Percentiles rank a stretch among this genome's conserved stretches.
These are phyloP conservation scores for Daphne laureola DNA, from an alignment of 441 rosid species.

Conservation along the genomic window DNA sequence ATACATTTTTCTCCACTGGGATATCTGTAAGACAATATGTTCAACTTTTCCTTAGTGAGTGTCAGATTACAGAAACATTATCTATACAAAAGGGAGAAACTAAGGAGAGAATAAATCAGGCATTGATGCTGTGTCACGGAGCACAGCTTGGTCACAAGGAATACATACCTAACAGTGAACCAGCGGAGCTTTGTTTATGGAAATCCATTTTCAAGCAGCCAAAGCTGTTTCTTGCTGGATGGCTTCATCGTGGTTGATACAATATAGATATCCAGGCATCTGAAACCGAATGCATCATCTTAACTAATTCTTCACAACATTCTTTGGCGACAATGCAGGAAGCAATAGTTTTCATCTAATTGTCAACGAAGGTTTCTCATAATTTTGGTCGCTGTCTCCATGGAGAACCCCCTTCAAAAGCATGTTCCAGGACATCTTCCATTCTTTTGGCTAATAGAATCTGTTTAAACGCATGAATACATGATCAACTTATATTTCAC, in stretches of 20 bases:
- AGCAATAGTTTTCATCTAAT: slow-evolving; percentile 8
- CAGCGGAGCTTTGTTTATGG: neutral
- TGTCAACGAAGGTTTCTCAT: slow-evolving; percentile 26
- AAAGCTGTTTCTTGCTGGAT: neutral
- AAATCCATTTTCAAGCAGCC: neutral
- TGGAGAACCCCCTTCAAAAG: slow-evolving; percentile 94
- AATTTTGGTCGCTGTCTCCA: slow-evolving; percentile 74
- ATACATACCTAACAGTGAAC: neutral
- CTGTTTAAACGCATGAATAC: slow-evolving; percentile 27
- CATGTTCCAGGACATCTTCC: slow-evolving; percentile 93
- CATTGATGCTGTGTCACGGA: slow-evolving; percentile 2
- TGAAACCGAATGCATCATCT: slow-evolving; percentile 13
- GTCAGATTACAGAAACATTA: neutral
- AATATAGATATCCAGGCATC: slow-evolving; percentile 7
- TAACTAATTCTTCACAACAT: neutral
- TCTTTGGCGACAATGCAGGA: neutral
- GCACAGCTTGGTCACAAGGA: slow-evolving; percentile 8
- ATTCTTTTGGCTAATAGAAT: slow-evolving; percentile 74
- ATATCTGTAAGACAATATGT: too few relatives aligned
- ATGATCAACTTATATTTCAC: too few relatives aligned
- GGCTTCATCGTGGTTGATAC: neutral
- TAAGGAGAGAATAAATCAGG: neutral
- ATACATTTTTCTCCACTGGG: too few relatives aligned
- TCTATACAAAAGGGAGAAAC: neutral
- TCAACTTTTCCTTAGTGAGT: too few relatives aligned